A percentile compares a stretch with the other conserved stretches of the same genome.
phyloP scores from a whole-genome alignment of 306 rosid species.

The Pterocarpus macrocarpus region DNA sequence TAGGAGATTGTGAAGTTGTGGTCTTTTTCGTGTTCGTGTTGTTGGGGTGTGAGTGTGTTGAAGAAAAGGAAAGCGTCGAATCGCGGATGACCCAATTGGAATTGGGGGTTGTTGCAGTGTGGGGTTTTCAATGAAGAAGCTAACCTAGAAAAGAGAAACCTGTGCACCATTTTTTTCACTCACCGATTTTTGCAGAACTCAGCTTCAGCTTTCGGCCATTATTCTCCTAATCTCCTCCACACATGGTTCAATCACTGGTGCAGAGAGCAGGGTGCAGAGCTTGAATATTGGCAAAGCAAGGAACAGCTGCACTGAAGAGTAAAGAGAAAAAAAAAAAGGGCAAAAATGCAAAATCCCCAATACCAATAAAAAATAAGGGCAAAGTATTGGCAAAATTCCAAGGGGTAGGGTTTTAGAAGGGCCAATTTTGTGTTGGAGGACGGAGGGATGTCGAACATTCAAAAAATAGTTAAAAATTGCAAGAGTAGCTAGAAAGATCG shows the following conservation, averaged over 20 bases:
- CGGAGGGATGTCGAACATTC: too few species aligned
- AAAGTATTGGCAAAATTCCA: too few species aligned
- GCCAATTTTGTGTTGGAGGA: too few species aligned
- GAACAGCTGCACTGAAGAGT: neutral
- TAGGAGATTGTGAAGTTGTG: slow-evolving; percentile 40
- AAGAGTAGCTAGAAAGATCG: too few species aligned
- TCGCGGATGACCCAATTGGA: neutral
- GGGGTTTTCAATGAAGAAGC: neutral
- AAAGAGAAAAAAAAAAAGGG: too few species aligned
- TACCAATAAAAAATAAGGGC: too few species aligned
- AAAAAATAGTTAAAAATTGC: too few species aligned
- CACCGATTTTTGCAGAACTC: neutral
- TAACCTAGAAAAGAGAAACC: slow-evolving; percentile 12
- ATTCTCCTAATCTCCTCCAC: neutral
- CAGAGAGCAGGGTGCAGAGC: neutral
- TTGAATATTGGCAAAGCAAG: too few species aligned
- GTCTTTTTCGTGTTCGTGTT: neutral
- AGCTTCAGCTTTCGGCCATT: neutral
- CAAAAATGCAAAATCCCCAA: too few species aligned
- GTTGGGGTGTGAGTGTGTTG: neutral
- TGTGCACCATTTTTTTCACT: slow-evolving; percentile 11
- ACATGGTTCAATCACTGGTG: neutral
- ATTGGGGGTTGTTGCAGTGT: neutral
- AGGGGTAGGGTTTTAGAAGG: too few species aligned
- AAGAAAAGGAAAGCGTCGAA: neutral